Evolutionary conservation across 352 stramenopile genomes (phyloP), one percentile per base, ranked within the genome.

Genomic region (Globisporangium apiculatum): DNA sequence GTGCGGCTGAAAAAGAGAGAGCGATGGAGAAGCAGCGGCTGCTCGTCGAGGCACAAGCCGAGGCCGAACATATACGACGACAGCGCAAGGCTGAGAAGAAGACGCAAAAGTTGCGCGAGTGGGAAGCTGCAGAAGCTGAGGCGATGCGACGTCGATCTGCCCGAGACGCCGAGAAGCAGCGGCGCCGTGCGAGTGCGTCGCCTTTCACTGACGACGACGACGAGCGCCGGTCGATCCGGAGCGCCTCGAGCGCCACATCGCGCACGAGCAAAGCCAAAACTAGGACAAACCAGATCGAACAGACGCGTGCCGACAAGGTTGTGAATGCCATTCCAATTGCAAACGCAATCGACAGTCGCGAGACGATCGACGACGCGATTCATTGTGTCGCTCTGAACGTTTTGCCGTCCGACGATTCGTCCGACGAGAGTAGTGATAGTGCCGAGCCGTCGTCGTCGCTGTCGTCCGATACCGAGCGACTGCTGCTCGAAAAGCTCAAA

Each of bases 401-500:
- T 1, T 41, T 82, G 4, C 73, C 70, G 31, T 82, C 73, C 0
- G 70, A 79, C 42, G 62, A 59, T 9, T 68, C 62, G 10, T 47
- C 55, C 17, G 51, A 57, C 8, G 40, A 55, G 10, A 15, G 42
- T 15, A 47, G n/a, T 7, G 42, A 15, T 4, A 53, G 48, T 31
- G 36, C 37, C 5, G 51, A 57, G 1, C 65, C 57, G 7, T 60
- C 53, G 7, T 62, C 49, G 7, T 58, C 54, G 0, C 58, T 59
- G 40, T 61, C 62, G 10, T 65, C 58, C 4, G 55, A 58, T 11
- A 59, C 66, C 42, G 59, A 69, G 38, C 42, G 51, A 3, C 59
- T 53, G 1, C 54, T 58, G 5, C 53, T 64, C n/a, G 50, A 40
- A 7, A 65, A 65, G 53, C 48, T 61, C 35, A 69, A 64, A 51